Conservation (phyloP, 805 yeast species). For the Lipomyces yamadae region DNA sequence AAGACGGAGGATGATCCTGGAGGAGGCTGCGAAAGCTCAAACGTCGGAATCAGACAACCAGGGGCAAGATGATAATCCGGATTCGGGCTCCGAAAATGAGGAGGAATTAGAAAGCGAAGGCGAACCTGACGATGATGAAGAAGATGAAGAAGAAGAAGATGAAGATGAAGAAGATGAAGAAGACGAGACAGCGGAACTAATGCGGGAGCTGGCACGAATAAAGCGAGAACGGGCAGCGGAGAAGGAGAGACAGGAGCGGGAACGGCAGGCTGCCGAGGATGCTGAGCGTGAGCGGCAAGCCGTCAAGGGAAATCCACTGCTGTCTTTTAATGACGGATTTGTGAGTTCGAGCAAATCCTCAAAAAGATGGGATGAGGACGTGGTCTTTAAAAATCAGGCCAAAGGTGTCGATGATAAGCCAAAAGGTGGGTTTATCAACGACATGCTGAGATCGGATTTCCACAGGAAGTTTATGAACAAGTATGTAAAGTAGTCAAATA, state of each 20-base stretch:
- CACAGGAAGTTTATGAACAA: slow-evolving; percentile 47
- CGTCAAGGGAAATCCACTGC: slow-evolving; percentile 46
- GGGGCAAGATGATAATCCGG: slow-evolving; percentile 24
- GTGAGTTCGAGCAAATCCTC: slow-evolving; percentile 11
- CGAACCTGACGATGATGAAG: slow-evolving; percentile 28
- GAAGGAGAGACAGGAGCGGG: slow-evolving; percentile 38
- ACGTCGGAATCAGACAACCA: slow-evolving; percentile 4
- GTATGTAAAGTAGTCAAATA: slow-evolving; percentile 39
- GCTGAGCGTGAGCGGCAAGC: slow-evolving; percentile 40
- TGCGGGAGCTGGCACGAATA: slow-evolving; percentile 46
- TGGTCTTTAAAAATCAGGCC: slow-evolving; percentile 46
- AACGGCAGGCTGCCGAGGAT: slow-evolving; percentile 33
- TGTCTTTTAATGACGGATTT: slow-evolving; percentile 31
- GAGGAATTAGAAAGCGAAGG: slow-evolving; percentile 26
- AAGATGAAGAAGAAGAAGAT: slow-evolving; percentile 28
- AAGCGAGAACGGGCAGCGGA: slow-evolving; percentile 45
- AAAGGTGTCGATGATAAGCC: slow-evolving; percentile 38
- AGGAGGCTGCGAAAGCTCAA: slow-evolving; percentile 33
- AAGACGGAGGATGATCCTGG: slow-evolving; percentile 33
- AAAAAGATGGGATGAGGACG: slow-evolving; percentile 46
- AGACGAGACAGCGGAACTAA: slow-evolving; percentile 45
- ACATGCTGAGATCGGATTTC: slow-evolving; percentile 48
- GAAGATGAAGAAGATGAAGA: slow-evolving; percentile 43
- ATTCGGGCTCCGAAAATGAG: slow-evolving; percentile 21
- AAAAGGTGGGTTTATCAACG: slow-evolving; percentile 44